Percentiles rank a stretch among this genome's conserved stretches.
Evolutionary conservation across 2,329 filamentous ascomycete species (phyloP).

Genomic region (Scorias spongiosa): DNA sequence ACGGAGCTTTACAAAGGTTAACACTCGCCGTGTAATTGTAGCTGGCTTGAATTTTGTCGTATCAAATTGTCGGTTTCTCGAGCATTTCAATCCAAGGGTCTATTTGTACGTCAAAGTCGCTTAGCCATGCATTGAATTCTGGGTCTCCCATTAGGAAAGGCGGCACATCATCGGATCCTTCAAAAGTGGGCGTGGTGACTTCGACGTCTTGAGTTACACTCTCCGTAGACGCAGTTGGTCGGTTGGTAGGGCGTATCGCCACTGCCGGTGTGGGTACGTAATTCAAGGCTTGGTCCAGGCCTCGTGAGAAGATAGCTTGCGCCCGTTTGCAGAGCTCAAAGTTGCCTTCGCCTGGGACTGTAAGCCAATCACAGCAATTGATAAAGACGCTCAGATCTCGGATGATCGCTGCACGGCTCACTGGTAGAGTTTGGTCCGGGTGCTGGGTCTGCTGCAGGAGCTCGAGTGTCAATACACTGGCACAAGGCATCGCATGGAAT

Average conservation of each 20-base stretch:
- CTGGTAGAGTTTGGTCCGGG: neutral
- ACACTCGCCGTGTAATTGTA: too few relatives aligned
- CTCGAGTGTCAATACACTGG: slow-evolving; percentile 5
- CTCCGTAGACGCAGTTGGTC: neutral
- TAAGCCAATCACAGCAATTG: slow-evolving; percentile 4
- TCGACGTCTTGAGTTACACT: neutral
- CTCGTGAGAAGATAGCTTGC: slow-evolving; percentile 3
- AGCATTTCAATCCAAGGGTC: slow-evolving; percentile 5
- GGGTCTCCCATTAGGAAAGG: slow-evolving; percentile 1
- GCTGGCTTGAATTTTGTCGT: too few relatives aligned
- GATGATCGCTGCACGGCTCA: slow-evolving; percentile 2
- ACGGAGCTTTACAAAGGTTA: too few relatives aligned
- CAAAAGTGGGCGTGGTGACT: neutral
- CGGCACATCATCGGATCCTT: neutral
- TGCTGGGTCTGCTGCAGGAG: slow-evolving; percentile 3
- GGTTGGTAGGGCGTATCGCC: neutral
- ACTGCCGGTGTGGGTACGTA: neutral
- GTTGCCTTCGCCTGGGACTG: slow-evolving; percentile 1
- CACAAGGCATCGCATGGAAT: slow-evolving; percentile 4
- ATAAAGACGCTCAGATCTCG: slow-evolving; percentile 4
- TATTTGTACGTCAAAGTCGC: slow-evolving; percentile 1
- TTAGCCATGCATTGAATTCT: slow-evolving; percentile 3
- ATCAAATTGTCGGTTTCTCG: neutral
- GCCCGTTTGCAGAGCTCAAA: slow-evolving; percentile 4
- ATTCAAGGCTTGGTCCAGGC: slow-evolving; percentile 4